Base-by-base conservation (phyloP, 2,329 filamentous ascomycete species). In the Pseudofabraea citricarpa region DNA sequence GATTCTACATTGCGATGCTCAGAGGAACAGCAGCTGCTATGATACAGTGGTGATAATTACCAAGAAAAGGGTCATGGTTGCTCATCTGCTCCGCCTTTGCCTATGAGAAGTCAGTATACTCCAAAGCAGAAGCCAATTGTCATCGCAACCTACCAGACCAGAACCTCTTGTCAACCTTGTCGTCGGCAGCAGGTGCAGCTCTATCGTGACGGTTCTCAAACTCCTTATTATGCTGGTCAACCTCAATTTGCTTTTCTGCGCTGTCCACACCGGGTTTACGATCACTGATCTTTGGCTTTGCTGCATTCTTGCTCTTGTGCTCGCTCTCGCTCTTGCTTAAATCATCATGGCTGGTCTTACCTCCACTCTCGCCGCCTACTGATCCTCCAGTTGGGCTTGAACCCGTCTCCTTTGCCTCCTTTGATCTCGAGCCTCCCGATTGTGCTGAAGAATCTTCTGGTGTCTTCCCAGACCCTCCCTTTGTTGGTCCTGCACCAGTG, bases 181-280 rank as follows among this genome's bases (percentile, higher is more conserved):
- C 74, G 1, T 64, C 59, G 1, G 55, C 62, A 0, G 71, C 71
- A 3, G 51, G 35, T 5, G 61, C 53, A 0, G 70, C 67, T 10
- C 61, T 65, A 45, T 75, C 77, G 53, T 81, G 72, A 49, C 71
- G 72, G 52, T 69, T 56, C 37, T 73, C 73, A 57, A 82, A 81
- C 1, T 81, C 75, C 50, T 48, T 50, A 47, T 83, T 83, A 55
- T 83, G 79, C 60, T 68, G 57, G 41, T 79, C 70, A 13, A 81
- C 78, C 61, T 81, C 77, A 33, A 64, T 64, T 58, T 73, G 67
- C 61, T 79, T 74, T 56, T 74, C 74, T 45, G 72, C 61, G 18
- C 64, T 53, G 4, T 41, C 36, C 2, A 40, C 37, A 20, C 44
- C 48, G 20, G 52, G 49, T 49, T 66, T 66, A 45, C 69, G 65